Conservation (phyloP, 2,329 filamentous ascomycete genomes). For the Ophiostoma ulmi region DNA sequence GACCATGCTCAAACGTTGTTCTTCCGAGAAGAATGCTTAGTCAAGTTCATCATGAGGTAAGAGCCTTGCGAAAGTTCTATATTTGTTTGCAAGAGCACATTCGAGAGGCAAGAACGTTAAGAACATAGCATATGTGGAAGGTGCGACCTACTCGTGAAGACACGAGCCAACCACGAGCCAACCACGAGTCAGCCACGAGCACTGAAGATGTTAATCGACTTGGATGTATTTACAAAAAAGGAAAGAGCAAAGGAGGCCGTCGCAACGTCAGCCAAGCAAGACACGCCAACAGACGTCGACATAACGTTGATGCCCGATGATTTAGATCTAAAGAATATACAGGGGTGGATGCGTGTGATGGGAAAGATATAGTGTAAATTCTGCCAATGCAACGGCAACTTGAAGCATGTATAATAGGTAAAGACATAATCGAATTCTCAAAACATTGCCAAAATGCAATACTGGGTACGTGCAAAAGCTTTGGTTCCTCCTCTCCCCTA, state of each 20-base stretch:
- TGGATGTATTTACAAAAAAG: background rate
- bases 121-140: background rate
- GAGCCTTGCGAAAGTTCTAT: background rate
- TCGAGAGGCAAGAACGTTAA: background rate
- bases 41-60: background rate
- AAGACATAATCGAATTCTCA: background rate
- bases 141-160: background rate
- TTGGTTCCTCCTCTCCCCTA: background rate
- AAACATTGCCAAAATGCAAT: background rate
- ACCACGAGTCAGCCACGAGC: background rate
- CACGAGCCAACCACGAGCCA: background rate
- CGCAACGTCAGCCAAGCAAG: background rate
- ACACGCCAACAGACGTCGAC: background rate
- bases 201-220: background rate
- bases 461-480: background rate
- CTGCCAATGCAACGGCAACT: background rate
- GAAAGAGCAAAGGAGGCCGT: slow-evolving; percentile 1
- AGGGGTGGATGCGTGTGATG: background rate
- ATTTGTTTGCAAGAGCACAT: too few relatives aligned
- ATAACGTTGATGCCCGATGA: background rate
- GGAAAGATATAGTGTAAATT: background rate
- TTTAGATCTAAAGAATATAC: background rate
- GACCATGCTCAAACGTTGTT: background rate
- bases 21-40: background rate
- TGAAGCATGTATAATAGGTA: background rate